Percentiles rank a stretch among this genome's conserved stretches.
phyloP scores from a whole-genome alignment of 305 asterid species.

The Andrographis paniculata region DNA sequence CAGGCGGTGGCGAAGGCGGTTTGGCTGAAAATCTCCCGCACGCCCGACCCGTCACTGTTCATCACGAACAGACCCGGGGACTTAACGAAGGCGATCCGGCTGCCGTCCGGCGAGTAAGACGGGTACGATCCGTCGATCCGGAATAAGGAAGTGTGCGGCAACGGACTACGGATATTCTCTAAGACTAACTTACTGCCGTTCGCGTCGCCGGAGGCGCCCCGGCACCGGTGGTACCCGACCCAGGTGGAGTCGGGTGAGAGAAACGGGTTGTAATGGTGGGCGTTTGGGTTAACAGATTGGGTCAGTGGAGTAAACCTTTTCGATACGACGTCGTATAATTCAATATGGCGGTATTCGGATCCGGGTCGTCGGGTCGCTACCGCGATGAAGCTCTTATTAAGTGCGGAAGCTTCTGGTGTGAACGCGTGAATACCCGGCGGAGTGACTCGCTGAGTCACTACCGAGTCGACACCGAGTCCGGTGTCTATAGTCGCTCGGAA shows the following conservation, averaged over 20 bases:
- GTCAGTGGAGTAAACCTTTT: slow-evolving; percentile 38
- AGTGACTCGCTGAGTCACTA: slow-evolving; percentile 50
- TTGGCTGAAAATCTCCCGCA: slow-evolving; percentile 27
- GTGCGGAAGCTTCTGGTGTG: slow-evolving; percentile 63
- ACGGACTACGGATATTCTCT: slow-evolving; percentile 47
- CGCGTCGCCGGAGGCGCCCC: slow-evolving; percentile 38
- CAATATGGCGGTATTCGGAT: slow-evolving; percentile 66
- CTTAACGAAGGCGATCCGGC: slow-evolving; percentile 54
- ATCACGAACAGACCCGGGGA: slow-evolving; percentile 58
- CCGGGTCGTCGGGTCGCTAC: slow-evolving; percentile 68
- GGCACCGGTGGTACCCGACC: slow-evolving; percentile 71
- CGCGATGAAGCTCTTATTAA: slow-evolving; percentile 50
- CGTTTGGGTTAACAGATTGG: slow-evolving; percentile 37
- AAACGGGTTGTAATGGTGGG: slow-evolving; percentile 75
- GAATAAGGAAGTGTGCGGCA: slow-evolving; percentile 44
- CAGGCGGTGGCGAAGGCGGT: slow-evolving; percentile 67
- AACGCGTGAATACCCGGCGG: slow-evolving; percentile 89
- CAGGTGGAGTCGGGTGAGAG: slow-evolving; percentile 47
- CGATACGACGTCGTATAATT: slow-evolving; percentile 41
- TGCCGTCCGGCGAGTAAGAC: slow-evolving; percentile 67
- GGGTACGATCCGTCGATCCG: slow-evolving; percentile 84
- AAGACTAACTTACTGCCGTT: slow-evolving; percentile 30
- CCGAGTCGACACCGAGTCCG: slow-evolving; percentile 28
- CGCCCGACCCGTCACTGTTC: slow-evolving; percentile 72
- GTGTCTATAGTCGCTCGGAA: slow-evolving; percentile 40